Evolutionary conservation across 495 filamentous ascomycete genomes (phyloP).

Genomic region (Thozetella sp.): DNA sequence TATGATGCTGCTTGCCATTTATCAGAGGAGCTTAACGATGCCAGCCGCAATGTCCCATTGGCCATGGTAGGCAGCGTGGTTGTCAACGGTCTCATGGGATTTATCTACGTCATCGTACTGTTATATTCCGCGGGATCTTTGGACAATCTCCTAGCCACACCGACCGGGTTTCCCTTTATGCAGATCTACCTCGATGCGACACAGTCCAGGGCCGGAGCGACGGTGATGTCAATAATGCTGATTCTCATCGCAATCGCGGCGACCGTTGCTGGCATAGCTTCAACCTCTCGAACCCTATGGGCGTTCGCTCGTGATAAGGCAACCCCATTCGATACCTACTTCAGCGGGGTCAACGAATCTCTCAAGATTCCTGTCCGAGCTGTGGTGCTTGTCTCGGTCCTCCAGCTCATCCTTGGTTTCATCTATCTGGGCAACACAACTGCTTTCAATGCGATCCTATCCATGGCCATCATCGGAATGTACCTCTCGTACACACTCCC

Average conservation of each 20-base stretch:
- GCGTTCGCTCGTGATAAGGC: not conserved
- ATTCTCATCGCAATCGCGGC: not conserved
- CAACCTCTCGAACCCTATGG: not conserved
- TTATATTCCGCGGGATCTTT: not conserved
- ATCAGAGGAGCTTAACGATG: not conserved
- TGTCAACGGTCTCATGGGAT: not conserved
- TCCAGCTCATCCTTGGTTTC: not conserved
- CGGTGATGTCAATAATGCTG: not conserved
- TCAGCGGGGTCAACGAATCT: not conserved
- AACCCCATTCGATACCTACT: not conserved
- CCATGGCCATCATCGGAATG: not conserved
- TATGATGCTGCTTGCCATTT: not conserved
- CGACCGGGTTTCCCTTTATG: not conserved
- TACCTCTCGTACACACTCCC: not conserved
- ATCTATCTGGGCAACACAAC: not conserved
- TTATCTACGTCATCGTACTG: not conserved
- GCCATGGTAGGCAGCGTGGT: conserved; percentile 1
- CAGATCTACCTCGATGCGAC: conserved; percentile 1
- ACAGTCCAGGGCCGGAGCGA: not conserved
- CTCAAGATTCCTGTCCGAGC: not conserved
- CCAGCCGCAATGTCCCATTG: not conserved
- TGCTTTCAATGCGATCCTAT: not conserved
- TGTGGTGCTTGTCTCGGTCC: not conserved
- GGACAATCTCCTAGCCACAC: not conserved
- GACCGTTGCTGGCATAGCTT: not conserved